Evolutionary conservation across 768 basidiomycete species (phyloP), one percentile per base, ranked within the genome.

Genomic region (Zangia roseola): DNA sequence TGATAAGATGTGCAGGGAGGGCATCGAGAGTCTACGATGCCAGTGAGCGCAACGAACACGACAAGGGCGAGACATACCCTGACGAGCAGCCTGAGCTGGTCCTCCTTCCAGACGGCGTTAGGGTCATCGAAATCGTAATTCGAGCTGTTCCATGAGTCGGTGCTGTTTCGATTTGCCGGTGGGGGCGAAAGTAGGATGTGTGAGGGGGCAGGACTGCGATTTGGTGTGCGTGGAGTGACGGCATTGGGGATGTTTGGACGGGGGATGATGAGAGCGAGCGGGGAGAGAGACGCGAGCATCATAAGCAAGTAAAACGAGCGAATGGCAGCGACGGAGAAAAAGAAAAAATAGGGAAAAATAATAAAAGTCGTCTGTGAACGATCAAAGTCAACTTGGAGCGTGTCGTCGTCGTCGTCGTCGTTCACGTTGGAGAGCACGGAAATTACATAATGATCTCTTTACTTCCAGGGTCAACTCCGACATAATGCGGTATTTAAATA

Each of bases 71-170:
- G 33, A 70, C 80, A 35, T 56, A 89, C 88, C 66, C 87, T 75
- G 49, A 79, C 71, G 38, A 91, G 77, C 13, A 91, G 69, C 50
- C 80, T 72, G 48, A 82, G 71, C 53, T 91, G 84, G 43, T 91
- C 89, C 37, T 78, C 76, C 60, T 78, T 85, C 89, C 88, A 91
- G 45, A 87, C 85, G 5, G 71, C 80, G 46, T 82, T 81, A 24
- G 78, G 71, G 36, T 86, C 86, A 8, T 74, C 74, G n/a, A 74
- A 73, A 52, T 79, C 80, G 57, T 75, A 74, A 53, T 82, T 89
- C 19, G 89, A 91, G 59, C 86, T 88, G 66, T 84, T 87, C 88
- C 88, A 90, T 65, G 88, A 90, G 66, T 89, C 86, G 1, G 84
- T 83, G 67, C 87, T 89, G 67, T 83, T 85, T 55, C 88, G 51